Percentiles rank a stretch among this genome's conserved stretches.
Evolutionary conservation across 2,329 filamentous ascomycete genomes (phyloP).

Genomic region (Fusarium brachygibbosum): DNA sequence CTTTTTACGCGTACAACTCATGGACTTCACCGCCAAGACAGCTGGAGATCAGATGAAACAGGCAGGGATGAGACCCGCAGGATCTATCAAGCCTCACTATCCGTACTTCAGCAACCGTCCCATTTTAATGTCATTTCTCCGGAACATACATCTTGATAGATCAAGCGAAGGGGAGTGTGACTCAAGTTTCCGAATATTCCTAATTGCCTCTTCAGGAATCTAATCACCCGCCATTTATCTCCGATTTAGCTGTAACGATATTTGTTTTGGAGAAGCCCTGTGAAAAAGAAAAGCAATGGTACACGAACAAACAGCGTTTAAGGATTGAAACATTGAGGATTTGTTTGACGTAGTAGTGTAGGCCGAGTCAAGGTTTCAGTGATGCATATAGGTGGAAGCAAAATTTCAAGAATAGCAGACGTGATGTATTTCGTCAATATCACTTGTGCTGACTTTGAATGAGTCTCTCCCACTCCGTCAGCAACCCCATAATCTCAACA

Average conservation of each 20-base stretch:
- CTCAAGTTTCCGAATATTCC: background rate
- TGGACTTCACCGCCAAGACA: background rate
- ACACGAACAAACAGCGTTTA: background rate
- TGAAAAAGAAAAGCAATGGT: background rate
- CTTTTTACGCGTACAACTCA: background rate
- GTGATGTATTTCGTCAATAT: background rate
- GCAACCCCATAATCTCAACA: conserved; percentile 17
- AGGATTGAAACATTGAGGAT: background rate
- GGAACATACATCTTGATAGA: background rate
- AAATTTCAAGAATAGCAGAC: background rate
- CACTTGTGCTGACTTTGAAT: conserved; percentile 2
- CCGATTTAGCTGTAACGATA: background rate
- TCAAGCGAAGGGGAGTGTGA: background rate
- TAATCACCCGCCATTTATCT: background rate
- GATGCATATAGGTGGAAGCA: background rate
- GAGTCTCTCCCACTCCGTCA: conserved; percentile 20
- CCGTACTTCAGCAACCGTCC: background rate
- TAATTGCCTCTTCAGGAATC: background rate
- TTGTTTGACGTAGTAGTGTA: too few relatives aligned
- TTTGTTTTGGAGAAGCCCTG: background rate
- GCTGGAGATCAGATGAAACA: conserved; percentile 5
- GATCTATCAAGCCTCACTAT: background rate
- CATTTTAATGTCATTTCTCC: background rate
- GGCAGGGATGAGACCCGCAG: background rate
- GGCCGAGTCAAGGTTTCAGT: background rate